Conservation (phyloP, 345 rosid species). For the Adansonia digitata region DNA sequence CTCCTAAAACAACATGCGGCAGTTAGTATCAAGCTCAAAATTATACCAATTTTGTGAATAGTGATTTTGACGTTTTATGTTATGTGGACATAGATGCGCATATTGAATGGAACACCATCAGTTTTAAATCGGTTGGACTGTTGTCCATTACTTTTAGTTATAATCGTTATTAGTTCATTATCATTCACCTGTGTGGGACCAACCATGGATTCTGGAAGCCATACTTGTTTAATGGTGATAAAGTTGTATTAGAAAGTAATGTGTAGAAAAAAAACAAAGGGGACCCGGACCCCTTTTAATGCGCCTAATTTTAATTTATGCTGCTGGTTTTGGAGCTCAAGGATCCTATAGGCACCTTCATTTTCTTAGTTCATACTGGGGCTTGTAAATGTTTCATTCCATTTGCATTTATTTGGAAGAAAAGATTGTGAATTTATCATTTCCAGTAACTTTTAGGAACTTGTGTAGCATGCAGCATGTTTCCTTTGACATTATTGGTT, state of each 20-base stretch:
- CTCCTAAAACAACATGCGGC: not conserved
- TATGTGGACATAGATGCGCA: not conserved
- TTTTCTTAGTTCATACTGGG: not conserved
- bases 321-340: not conserved
- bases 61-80: not conserved
- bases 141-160: too few relatives aligned
- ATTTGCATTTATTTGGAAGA: constrained; percentile 10
- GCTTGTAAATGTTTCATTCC: constrained; percentile 3
- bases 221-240: too few relatives aligned
- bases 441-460: not conserved
- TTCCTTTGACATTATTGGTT: constrained; percentile 2
- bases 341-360: not conserved
- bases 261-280: too few relatives aligned
- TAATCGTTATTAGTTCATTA: too few relatives aligned
- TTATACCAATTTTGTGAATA: not conserved
- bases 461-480: not conserved
- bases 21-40: not conserved
- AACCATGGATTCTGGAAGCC: too few relatives aligned
- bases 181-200: too few relatives aligned
- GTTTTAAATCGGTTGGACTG: not conserved
- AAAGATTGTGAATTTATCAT: not conserved
- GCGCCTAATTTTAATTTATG: not conserved
- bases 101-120: not conserved
- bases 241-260: too few relatives aligned
- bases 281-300: too few relatives aligned